phyloP scores from a whole-genome alignment of 306 rosid species.

The Cotoneaster glaucophyllus region DNA sequence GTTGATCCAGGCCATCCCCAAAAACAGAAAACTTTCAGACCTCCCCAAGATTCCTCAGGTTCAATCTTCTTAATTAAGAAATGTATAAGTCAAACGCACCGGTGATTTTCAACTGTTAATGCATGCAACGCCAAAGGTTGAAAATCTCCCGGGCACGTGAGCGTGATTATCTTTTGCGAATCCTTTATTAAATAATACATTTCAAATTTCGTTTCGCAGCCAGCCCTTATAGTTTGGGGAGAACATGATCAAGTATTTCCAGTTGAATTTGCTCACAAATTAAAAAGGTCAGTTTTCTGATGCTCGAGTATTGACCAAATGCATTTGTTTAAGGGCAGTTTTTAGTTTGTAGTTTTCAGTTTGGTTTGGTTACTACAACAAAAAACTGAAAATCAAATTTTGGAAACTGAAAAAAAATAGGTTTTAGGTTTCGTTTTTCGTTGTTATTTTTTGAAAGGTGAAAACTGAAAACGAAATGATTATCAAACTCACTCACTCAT shows the following conservation, averaged over 20 bases:
- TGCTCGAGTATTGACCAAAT: not conserved
- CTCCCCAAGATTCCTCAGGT: conserved; percentile 75
- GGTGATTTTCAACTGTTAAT: not conserved
- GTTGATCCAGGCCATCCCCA: conserved; percentile 50
- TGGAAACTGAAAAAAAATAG: too few relatives aligned
- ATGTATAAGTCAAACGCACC: not conserved
- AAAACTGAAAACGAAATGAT: too few relatives aligned
- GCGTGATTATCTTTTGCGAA: not conserved
- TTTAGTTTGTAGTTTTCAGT: too few relatives aligned
- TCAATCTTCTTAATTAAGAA: not conserved
- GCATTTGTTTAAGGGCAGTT: not conserved
- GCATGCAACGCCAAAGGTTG: not conserved
- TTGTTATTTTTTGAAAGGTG: too few relatives aligned
- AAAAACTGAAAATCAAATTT: too few relatives aligned
- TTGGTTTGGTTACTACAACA: too few relatives aligned
- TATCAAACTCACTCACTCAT: not conserved
- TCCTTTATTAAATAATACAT: not conserved
- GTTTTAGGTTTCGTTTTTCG: too few relatives aligned
- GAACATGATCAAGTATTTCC: conserved; percentile 70
- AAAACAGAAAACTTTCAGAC: conserved; percentile 48
- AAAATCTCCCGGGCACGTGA: not conserved
- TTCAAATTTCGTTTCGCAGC: conserved; percentile 27
- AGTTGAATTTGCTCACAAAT: conserved; percentile 59
- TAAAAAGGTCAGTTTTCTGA: conserved; percentile 42
- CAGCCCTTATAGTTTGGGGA: conserved; percentile 78